These are phyloP conservation scores for Prunus yedoensis DNA, from an alignment of 331 rosid species.

Conservation along the genomic window DNA sequence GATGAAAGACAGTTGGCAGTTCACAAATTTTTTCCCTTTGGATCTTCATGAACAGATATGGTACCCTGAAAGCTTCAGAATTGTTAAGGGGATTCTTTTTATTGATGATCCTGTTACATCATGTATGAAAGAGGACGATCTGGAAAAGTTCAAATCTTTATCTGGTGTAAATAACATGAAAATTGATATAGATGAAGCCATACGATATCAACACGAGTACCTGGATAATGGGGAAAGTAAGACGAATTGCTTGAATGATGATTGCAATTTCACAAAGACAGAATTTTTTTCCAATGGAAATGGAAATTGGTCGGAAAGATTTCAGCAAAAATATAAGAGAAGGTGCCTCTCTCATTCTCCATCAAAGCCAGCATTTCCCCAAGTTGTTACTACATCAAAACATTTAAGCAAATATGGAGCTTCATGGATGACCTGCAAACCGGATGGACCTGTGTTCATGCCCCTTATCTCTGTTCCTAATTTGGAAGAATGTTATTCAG, in stretches of 20 bases:
- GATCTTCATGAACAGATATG: conserved; percentile 65
- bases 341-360: conserved; percentile 19
- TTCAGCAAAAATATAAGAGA: conserved; percentile 36
- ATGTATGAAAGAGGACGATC: conserved; percentile 37
- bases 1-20: conserved; percentile 38
- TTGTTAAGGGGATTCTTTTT: conserved; percentile 55
- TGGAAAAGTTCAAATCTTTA: conserved; percentile 48
- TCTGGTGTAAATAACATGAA: conserved; percentile 37
- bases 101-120: conserved; percentile 44
- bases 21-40: conserved; percentile 57
- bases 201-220: conserved; percentile 9
- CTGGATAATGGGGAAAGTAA: conserved; percentile 11
- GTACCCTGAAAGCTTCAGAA: conserved; percentile 63
- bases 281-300: conserved; percentile 13
- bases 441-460: conserved; percentile 45
- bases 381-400: conserved; percentile 15
- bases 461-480: conserved; percentile 43
- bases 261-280: conserved; percentile 9
- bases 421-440: conserved; percentile 28
- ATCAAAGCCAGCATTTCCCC: conserved; percentile 8
- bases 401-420: conserved; percentile 22
- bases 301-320: conserved; percentile 21
- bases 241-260: background rate
- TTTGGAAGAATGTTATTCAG: conserved; percentile 18
- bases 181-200: conserved; percentile 41